Evolutionary conservation across 208 protist species (phyloP).

Genomic region (Angomonas ambiguus): DNA sequence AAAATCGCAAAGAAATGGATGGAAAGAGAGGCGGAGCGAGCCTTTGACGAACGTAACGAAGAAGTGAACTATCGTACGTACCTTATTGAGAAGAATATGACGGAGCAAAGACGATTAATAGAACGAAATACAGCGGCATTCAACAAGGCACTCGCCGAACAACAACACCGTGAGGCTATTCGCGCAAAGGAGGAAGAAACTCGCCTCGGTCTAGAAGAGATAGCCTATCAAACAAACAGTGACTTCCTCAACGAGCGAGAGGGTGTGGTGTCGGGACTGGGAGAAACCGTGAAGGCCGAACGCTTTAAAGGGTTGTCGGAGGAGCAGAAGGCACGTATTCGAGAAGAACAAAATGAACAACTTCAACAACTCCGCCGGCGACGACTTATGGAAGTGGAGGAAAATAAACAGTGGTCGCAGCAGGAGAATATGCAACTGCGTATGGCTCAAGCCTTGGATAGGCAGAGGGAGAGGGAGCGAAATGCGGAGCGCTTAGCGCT

Average conservation of each 20-base stretch:
- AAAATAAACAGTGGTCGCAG: constrained; percentile 82
- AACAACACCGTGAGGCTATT: constrained; percentile 77
- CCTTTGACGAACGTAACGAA: constrained; percentile 83
- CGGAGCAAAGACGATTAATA: constrained; percentile 61
- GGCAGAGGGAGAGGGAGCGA: constrained; percentile 79
- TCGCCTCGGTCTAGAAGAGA: constrained; percentile 82
- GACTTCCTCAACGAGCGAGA: constrained; percentile 90
- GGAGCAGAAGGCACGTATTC: constrained; percentile 46
- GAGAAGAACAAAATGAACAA: constrained; percentile 69
- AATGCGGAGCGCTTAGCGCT: constrained; percentile 56
- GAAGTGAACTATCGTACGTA: constrained; percentile 81
- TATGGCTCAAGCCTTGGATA: constrained; percentile 84
- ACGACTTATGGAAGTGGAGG: constrained; percentile 82
- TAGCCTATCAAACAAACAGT: constrained; percentile 80
- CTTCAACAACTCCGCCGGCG: constrained; percentile 74
- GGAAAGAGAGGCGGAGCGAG: constrained; percentile 80
- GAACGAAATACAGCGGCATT: constrained; percentile 75
- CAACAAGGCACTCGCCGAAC: constrained; percentile 84
- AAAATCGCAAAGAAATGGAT: constrained; percentile 91
- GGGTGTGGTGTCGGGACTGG: constrained; percentile 39
- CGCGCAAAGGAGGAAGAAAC: constrained; percentile 77
- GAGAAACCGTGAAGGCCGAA: constrained; percentile 71
- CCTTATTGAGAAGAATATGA: constrained; percentile 71
- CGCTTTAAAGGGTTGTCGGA: constrained; percentile 76
- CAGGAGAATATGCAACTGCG: constrained; percentile 86